Base-by-base conservation (phyloP, 768 basidiomycete species). In the Tricholoma matsutake region DNA sequence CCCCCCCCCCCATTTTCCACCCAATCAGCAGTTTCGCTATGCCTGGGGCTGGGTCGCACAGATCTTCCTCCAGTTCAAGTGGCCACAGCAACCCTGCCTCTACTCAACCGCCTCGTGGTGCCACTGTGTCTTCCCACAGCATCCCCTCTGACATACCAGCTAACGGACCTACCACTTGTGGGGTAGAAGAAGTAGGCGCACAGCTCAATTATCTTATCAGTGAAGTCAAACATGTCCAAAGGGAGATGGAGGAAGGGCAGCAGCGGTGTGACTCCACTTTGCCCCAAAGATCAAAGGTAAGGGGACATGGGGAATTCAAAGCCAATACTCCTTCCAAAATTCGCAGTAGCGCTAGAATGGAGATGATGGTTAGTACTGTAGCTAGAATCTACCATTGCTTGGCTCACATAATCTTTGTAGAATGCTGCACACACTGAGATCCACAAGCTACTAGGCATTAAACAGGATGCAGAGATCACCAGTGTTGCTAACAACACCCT, bases 251-350 rank as follows among this genome's bases (percentile, higher is more conserved):
- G 53, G 53, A 22, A 54, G 3, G n/a, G n/a, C 29, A 54, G 31
- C 53, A 8, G 53, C 53, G n/a, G n/a, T n/a, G n/a, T 7, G 35
- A 32, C 4, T 54, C n/a, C 28, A 18, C 29, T 37, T 54, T 29
- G 22, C 29, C 53, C 53, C 6, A 54, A 54, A 37, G n/a, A 54
- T 32, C 35, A 32, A 32, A 14, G 29, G 9, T 14, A 54, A 49
- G 45, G 53, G 35, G 31, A 32, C 53, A 54, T 16, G 31, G 53
- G 53, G 53, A 54, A 32, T 54, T 54, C 35, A 54, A 54, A 22
- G 35, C 31, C 31, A 54, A 34, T 32, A 31, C 7, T 37, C 31
- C 53, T 37, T 18, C 53, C 29, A 54, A 22, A 37, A 11, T 29
- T 20, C 31, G 16, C 51, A 53, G 22, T 32, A 32, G 28, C 25